Evolutionary conservation across 768 basidiomycete species (phyloP).

Genomic region (Neoboletus subvelutipes): DNA sequence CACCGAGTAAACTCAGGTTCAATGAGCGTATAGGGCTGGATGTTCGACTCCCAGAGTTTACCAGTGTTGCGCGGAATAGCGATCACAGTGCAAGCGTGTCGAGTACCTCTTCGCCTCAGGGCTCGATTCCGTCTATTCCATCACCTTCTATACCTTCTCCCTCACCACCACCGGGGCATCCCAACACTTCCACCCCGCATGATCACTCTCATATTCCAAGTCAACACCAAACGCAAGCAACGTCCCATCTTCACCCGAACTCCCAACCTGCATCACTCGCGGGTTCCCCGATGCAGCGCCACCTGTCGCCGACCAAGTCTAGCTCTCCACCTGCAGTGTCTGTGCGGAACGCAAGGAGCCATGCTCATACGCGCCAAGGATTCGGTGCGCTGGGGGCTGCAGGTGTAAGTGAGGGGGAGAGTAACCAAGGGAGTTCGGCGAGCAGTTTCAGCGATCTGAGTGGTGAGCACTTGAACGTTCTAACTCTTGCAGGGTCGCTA

Average conservation of each 20-base stretch:
- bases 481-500: not conserved
- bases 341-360: slow-evolving; percentile 52
- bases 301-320: slow-evolving; percentile 54
- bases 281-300: slow-evolving; percentile 44
- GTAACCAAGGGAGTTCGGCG: slow-evolving; percentile 68
- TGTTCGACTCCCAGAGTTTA: slow-evolving; percentile 37
- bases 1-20: slow-evolving; percentile 31
- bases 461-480: slow-evolving; percentile 46
- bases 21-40: slow-evolving; percentile 27
- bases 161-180: slow-evolving; percentile 35
- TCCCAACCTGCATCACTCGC: slow-evolving; percentile 19
- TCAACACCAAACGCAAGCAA: slow-evolving; percentile 9
- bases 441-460: slow-evolving; percentile 88
- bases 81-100: slow-evolving; percentile 73
- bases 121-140: slow-evolving; percentile 80
- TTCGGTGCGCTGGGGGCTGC: slow-evolving; percentile 41
- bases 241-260: slow-evolving; percentile 10
- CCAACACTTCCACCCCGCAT: slow-evolving; percentile 23
- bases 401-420: slow-evolving; percentile 52
- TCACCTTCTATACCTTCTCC: slow-evolving; percentile 64
- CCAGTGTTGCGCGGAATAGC: slow-evolving; percentile 38
- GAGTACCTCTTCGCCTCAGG: slow-evolving; percentile 69
- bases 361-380: slow-evolving; percentile 47
- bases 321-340: slow-evolving; percentile 62
- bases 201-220: slow-evolving; percentile 1